Conservation (phyloP, 768 basidiomycete genomes). For the Paxillus rubicundulus region DNA sequence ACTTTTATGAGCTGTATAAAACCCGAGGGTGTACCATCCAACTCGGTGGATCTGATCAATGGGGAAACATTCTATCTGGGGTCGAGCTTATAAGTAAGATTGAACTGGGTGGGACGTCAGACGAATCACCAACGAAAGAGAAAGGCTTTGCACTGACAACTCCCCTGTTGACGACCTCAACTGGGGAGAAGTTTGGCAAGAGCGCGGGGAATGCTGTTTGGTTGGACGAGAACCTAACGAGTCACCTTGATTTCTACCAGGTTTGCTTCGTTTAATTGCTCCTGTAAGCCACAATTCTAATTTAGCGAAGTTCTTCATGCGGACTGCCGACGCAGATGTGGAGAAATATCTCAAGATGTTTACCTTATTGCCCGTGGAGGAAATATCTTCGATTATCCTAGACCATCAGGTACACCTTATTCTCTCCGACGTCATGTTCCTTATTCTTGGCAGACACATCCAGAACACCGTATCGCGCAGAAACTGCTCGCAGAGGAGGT, state of each 20-base stretch:
- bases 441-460: conserved; percentile 22
- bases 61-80: conserved; percentile 96
- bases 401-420: conserved; percentile 51
- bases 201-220: conserved; percentile 95
- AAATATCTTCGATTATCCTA: conserved; percentile 55
- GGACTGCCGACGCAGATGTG: conserved; percentile 77
- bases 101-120: conserved; percentile 9
- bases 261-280: conserved; percentile 36
- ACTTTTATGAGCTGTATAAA: conserved; percentile 78
- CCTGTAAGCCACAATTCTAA: background rate
- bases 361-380: conserved; percentile 62
- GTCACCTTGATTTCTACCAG: conserved; percentile 93
- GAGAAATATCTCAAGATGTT: conserved; percentile 78
- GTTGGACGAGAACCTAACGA: conserved; percentile 76
- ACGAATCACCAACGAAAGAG: conserved; percentile 14
- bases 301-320: conserved; percentile 76
- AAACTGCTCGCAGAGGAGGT: conserved; percentile 53
- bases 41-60: conserved; percentile 96
- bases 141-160: conserved; percentile 84
- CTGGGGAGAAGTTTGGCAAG: conserved; percentile 96
- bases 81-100: conserved; percentile 79
- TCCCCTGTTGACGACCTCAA: conserved; percentile 85
- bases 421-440: background rate
- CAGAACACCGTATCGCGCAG: conserved; percentile 47
- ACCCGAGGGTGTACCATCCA: conserved; percentile 75